These are phyloP conservation scores for Apophysomyces ossiformis DNA, from an alignment of 371 early-diverging fungal genomes.

Conservation along the genomic window DNA sequence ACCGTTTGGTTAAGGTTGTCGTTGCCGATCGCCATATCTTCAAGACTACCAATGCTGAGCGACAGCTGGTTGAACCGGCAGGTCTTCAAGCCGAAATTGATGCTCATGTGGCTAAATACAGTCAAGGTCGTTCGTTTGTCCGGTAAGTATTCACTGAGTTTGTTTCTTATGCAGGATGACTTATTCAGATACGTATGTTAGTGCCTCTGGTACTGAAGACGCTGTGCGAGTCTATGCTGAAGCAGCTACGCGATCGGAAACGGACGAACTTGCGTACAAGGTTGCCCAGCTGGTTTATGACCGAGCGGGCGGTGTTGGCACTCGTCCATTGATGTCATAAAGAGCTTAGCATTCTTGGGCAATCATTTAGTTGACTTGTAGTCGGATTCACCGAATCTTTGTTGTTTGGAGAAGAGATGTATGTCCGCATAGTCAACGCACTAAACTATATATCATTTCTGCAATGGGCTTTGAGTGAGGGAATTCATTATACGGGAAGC, in stretches of 20 bases:
- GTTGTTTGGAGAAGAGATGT: no score
- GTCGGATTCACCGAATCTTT: no score
- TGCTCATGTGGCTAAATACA: constrained; percentile 78
- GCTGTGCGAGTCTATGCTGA: constrained; percentile 99
- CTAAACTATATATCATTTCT: no score
- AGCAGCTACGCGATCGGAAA: constrained; percentile 88
- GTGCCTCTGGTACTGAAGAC: constrained; percentile 99
- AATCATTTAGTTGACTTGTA: no score
- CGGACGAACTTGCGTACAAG: constrained; percentile 80
- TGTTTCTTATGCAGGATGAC: neutral
- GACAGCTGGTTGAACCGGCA: constrained; percentile 84
- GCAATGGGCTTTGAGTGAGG: no score
- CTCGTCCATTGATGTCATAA: constrained; percentile 63
- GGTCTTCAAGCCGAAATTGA: constrained; percentile 94
- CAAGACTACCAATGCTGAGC: constrained; percentile 96
- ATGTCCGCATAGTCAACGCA: no score
- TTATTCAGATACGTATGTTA: constrained; percentile 13
- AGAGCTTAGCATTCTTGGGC: neutral
- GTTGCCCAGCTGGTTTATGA: constrained; percentile 90
- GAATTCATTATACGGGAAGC: no score
- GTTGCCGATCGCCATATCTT: constrained; percentile 89
- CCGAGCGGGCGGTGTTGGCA: constrained; percentile 91
- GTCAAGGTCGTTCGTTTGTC: constrained; percentile 92
- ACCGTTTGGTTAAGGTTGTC: constrained; percentile 94
- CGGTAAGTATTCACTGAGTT: constrained; percentile 55